A percentile compares a stretch with the other conserved stretches of the same genome.
Conservation (phyloP, 805 yeast species). For the Wickerhamomyces queroliae region DNA sequence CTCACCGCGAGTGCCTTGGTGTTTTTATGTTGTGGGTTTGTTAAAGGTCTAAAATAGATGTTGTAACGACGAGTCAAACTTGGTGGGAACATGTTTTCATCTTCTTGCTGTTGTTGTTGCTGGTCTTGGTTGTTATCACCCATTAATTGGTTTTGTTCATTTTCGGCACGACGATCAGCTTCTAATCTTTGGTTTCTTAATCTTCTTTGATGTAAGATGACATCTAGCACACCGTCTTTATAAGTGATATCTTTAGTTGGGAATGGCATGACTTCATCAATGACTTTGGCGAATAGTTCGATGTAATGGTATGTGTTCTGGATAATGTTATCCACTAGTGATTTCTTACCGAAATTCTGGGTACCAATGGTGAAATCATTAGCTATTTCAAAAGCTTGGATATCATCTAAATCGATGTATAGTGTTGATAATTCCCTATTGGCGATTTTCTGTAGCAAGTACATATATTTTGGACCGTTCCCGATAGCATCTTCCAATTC, state of each 20-base stretch:
- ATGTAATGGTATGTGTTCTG: constrained; percentile 75
- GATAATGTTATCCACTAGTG: constrained; percentile 52
- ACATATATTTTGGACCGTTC: constrained; percentile 69
- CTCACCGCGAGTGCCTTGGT: constrained; percentile 76
- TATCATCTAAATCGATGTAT: constrained; percentile 77
- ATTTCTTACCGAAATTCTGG: constrained; percentile 18
- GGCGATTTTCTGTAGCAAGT: constrained; percentile 69
- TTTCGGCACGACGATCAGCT: constrained; percentile 62
- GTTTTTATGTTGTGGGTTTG: constrained; percentile 27
- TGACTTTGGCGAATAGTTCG: constrained; percentile 68
- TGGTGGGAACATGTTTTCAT: constrained; percentile 64
- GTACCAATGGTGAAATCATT: constrained; percentile 23
- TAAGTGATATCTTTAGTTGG: constrained; percentile 79
- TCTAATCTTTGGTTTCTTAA: constrained; percentile 72
- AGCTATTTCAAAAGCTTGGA: constrained; percentile 59
- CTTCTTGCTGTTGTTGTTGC: constrained; percentile 17
- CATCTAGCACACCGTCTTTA: constrained; percentile 88
- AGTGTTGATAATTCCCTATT: constrained; percentile 73
- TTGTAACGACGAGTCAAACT: constrained; percentile 81
- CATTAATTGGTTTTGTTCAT: constrained; percentile 33
- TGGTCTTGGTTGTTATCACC: constrained; percentile 22
- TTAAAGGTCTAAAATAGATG: constrained; percentile 79
- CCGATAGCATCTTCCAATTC: constrained; percentile 22
- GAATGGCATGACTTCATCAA: constrained; percentile 80
- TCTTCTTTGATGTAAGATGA: constrained; percentile 84